Percentiles rank a stretch among this genome's conserved stretches.
Evolutionary conservation across 805 yeast species (phyloP).

Genomic region (Blastobotrys attinorum): DNA sequence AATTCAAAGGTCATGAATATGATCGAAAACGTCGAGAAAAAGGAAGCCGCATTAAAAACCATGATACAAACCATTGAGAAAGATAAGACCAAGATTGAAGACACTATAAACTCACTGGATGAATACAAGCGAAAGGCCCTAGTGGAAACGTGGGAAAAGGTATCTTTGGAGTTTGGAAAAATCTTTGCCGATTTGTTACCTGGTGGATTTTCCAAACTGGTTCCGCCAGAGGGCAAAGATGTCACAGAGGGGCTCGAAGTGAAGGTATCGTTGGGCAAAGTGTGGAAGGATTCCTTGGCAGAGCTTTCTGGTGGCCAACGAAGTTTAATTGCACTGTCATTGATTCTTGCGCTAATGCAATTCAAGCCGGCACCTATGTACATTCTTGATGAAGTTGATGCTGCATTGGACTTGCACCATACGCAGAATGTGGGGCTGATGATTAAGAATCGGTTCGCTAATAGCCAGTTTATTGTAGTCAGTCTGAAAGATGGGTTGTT

Average conservation of each 20-base stretch:
- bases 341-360: slow-evolving; percentile 85
- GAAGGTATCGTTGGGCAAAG: slow-evolving; percentile 78
- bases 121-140: slow-evolving; percentile 79
- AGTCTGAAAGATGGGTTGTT: slow-evolving; percentile 98
- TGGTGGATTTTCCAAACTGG: slow-evolving; percentile 82
- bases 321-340: slow-evolving; percentile 84
- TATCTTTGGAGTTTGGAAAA: slow-evolving; percentile 79
- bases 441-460: slow-evolving; percentile 89
- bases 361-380: slow-evolving; percentile 99
- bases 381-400: slow-evolving; percentile 95
- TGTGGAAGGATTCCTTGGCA: slow-evolving; percentile 93
- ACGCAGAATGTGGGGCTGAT: slow-evolving; percentile 96
- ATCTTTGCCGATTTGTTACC: slow-evolving; percentile 86
- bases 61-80: slow-evolving; percentile 84
- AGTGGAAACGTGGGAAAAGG: slow-evolving; percentile 77
- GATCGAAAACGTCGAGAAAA: slow-evolving; percentile 87
- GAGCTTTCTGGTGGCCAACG: slow-evolving; percentile 97
- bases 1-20: slow-evolving; percentile 81
- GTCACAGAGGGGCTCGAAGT: slow-evolving; percentile 88
- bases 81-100: slow-evolving; percentile 83
- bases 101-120: slow-evolving; percentile 75
- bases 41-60: slow-evolving; percentile 62
- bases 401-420: slow-evolving; percentile 93
- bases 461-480: slow-evolving; percentile 93
- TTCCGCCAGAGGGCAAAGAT: slow-evolving; percentile 69